A percentile compares a stretch with the other conserved stretches of the same genome.
phyloP scores from a whole-genome alignment of 1,139 yeast species.

The Pichia sp. region DNA sequence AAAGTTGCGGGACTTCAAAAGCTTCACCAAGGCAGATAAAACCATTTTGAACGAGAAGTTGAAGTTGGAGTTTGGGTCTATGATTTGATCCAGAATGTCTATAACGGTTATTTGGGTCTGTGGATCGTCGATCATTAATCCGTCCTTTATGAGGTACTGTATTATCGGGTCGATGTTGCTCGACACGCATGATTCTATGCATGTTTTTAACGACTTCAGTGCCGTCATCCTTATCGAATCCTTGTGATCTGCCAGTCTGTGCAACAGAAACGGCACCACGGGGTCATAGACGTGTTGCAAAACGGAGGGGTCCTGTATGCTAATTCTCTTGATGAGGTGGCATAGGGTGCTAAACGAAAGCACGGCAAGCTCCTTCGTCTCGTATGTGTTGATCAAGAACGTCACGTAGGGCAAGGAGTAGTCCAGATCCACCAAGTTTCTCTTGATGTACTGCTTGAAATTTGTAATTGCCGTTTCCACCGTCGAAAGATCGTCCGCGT shows the following conservation, averaged over 20 bases:
- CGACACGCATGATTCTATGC: conserved; percentile 57
- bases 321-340: conserved; percentile 70
- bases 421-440: conserved; percentile 53
- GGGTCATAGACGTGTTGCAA: conserved; percentile 46
- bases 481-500: neutral
- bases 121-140: conserved; percentile 43
- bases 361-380: conserved; percentile 34
- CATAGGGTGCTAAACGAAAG: conserved; percentile 64
- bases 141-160: conserved; percentile 43
- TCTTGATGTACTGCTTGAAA: conserved; percentile 45
- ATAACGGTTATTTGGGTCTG: conserved; percentile 44
- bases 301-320: conserved; percentile 62
- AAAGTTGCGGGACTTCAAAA: conserved; percentile 35
- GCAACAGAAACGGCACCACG: conserved; percentile 56
- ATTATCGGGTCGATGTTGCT: conserved; percentile 43
- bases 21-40: conserved; percentile 38
- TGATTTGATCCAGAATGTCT: conserved; percentile 35
- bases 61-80: conserved; percentile 37
- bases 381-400: conserved; percentile 47
- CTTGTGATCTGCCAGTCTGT: conserved; percentile 48
- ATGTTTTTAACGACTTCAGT: conserved; percentile 55
- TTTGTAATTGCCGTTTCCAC: conserved; percentile 13
- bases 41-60: conserved; percentile 37
- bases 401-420: conserved; percentile 56
- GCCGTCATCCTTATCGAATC: conserved; percentile 46